Conservation (phyloP, 2,329 filamentous ascomycete species). For the Phyllosticta citrichinensis region DNA sequence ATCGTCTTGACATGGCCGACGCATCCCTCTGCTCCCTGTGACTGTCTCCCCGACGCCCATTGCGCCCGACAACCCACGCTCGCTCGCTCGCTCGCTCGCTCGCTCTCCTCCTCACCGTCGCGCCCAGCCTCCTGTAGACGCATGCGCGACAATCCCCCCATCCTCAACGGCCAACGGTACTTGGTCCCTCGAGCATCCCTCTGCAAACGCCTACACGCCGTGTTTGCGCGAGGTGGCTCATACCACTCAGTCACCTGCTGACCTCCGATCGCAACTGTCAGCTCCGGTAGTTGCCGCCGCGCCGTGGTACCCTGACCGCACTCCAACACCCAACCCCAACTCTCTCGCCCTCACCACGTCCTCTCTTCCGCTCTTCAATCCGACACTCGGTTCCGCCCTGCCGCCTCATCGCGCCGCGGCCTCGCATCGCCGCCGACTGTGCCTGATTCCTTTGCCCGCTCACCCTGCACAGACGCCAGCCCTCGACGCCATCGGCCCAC, state of each 20-base stretch:
- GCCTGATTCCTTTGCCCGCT: constrained; percentile 1
- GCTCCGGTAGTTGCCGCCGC: constrained; percentile 20
- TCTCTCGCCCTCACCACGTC: not conserved
- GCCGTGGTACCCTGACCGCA: constrained; percentile 11
- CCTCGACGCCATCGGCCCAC: constrained; percentile 7
- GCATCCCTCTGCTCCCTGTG: constrained; percentile 4
- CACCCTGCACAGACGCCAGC: constrained; percentile 6
- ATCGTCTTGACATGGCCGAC: constrained; percentile 8
- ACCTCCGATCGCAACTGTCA: constrained; percentile 15
- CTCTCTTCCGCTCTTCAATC: not conserved
- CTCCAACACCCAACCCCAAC: not conserved
- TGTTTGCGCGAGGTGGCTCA: constrained; percentile 6
- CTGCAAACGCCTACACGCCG: not conserved
- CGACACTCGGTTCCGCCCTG: not conserved
- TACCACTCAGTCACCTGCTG: constrained; percentile 10
- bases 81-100: constrained; percentile 4
- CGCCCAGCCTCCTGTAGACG: constrained; percentile 9
- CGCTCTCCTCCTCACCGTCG: constrained; percentile 7
- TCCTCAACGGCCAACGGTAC: not conserved
- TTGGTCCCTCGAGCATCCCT: not conserved
- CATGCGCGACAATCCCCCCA: constrained; percentile 6
- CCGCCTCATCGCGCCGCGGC: not conserved
- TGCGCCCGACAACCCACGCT: constrained; percentile 7
- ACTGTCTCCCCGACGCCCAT: constrained; percentile 1
- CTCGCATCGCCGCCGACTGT: constrained; percentile 1